These are phyloP conservation scores for Aspergillus pseudoterreus DNA, from an alignment of 2,329 filamentous ascomycete genomes.

Conservation along the genomic window DNA sequence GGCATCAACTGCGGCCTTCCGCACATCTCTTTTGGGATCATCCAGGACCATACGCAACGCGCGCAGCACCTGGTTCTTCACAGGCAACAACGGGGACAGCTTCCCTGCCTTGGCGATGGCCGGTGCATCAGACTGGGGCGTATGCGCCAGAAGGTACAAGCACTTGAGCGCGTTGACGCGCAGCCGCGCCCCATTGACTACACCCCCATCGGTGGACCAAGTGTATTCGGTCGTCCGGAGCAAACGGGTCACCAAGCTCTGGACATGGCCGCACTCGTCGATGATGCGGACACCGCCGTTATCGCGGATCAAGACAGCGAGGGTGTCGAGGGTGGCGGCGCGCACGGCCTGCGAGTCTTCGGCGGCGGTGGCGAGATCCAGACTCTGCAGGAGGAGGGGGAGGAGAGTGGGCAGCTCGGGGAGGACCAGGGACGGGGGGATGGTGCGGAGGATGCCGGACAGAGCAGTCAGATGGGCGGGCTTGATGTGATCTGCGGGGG, in stretches of 20 bases:
- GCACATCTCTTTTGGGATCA: slow-evolving; percentile 60
- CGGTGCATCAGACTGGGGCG: slow-evolving; percentile 17
- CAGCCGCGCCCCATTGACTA: slow-evolving; percentile 25
- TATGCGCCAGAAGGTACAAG: slow-evolving; percentile 36
- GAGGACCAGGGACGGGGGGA: slow-evolving; percentile 58
- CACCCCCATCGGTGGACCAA: slow-evolving; percentile 1
- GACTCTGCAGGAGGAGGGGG: slow-evolving; percentile 59
- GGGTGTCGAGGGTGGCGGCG: slow-evolving; percentile 56
- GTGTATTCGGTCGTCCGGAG: slow-evolving; percentile 44
- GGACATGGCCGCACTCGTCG: slow-evolving; percentile 52
- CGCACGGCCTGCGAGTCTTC: slow-evolving; percentile 51
- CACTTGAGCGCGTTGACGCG: slow-evolving; percentile 36
- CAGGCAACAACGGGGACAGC: slow-evolving; percentile 51
- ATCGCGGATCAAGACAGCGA: slow-evolving; percentile 56
- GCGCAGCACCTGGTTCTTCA: slow-evolving; percentile 55
- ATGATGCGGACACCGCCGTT: slow-evolving; percentile 51
- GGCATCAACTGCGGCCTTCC: slow-evolving; percentile 60
- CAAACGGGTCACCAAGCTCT: slow-evolving; percentile 55
- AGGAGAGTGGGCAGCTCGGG: slow-evolving; percentile 56
- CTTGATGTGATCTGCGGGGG: slow-evolving; percentile 41
- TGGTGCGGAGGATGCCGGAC: slow-evolving; percentile 57
- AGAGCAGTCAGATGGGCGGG: slow-evolving; percentile 62
- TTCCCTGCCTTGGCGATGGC: slow-evolving; percentile 23
- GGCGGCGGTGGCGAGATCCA: slow-evolving; percentile 50
- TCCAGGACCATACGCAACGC: slow-evolving; percentile 55